phyloP scores from a whole-genome alignment of 768 basidiomycete genomes.

The Termitomyces sp. region DNA sequence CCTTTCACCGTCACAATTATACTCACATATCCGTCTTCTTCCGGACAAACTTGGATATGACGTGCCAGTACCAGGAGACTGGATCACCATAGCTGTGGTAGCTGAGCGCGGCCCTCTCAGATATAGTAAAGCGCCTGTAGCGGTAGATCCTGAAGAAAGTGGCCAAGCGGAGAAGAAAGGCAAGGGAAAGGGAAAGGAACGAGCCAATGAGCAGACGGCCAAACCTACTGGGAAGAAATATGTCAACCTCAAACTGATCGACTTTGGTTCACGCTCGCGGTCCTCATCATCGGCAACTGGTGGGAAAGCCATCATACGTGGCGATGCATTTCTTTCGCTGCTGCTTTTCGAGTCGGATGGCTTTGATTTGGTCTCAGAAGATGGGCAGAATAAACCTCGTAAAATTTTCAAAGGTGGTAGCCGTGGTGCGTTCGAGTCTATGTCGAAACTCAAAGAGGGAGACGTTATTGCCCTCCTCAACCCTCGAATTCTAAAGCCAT shows the following conservation, averaged over 20 bases:
- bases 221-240: slow-evolving; percentile 72
- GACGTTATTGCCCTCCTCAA: slow-evolving; percentile 90
- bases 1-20: slow-evolving; percentile 84
- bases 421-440: slow-evolving; percentile 86
- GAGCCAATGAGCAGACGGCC: slow-evolving; percentile 26
- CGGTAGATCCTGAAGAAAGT: slow-evolving; percentile 44
- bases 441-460: slow-evolving; percentile 84
- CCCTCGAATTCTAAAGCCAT: slow-evolving; percentile 82
- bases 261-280: slow-evolving; percentile 66
- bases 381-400: slow-evolving; percentile 46
- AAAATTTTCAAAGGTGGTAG: slow-evolving; percentile 87
- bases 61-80: slow-evolving; percentile 88
- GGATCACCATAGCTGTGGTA: slow-evolving; percentile 94
- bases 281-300: slow-evolving; percentile 51
- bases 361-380: slow-evolving; percentile 51
- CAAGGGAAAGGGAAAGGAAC: slow-evolving; percentile 33
- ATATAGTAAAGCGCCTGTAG: slow-evolving; percentile 65
- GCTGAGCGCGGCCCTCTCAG: slow-evolving; percentile 85
- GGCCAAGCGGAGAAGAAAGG: slow-evolving; percentile 28
- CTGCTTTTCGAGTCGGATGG: slow-evolving; percentile 87
- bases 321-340: slow-evolving; percentile 81
- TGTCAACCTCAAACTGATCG: slow-evolving; percentile 80
- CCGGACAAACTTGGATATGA: slow-evolving; percentile 85
- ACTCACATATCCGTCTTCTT: slow-evolving; percentile 76
- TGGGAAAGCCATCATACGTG: slow-evolving; percentile 58